Base-by-base conservation (phyloP, 2,329 filamentous ascomycete genomes). In the Ophiosphaerella herpotricha region DNA sequence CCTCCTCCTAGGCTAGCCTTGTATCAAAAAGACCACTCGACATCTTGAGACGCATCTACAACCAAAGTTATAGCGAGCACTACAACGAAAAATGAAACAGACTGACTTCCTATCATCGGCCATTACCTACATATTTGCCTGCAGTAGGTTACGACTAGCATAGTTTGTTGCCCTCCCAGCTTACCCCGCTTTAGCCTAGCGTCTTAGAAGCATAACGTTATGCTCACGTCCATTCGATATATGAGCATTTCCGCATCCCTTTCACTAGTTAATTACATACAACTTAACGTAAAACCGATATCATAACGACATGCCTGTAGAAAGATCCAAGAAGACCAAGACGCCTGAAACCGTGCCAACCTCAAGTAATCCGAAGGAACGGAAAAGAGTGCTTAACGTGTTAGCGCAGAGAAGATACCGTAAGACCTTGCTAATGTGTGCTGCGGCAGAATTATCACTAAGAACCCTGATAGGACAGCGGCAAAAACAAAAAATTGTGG, bases 351-450 rank as follows among this genome's bases (percentile, higher is more conserved):
- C 45, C 3, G 57, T 70, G 8, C 67, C 67, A 24, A 46, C 53
- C 6, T 38, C 39, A 12, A 66, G 67, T 4, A 53, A 68, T 50
- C 67, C 67, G 11, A 7, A 29, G 4, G 67, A 70, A 38, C 54
- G 67, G 31, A 68, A 68, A 50, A 54, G 67, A 36, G 58, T 68
- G 37, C 49, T 70, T 4, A 70, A 68, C 49, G 63, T 70, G 0
- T 42, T 70, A 5, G 67, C 66, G 4, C 67, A 70, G 40, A 58
- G 67, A 34, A 55, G 67, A 59, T 70, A 70, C 43, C 61, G 65
- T 68, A 53, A 32, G 65, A 50, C 0, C 7, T 21, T 11, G 8
- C 33, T 18, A 31, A 8, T 18, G 18, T 14, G 23, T 2, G 33
- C 32, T 8, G 32, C 12, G 18, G 32, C 5, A 5, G 39, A 11